These are phyloP conservation scores for Mallotus repandus DNA, from an alignment of 441 rosid genomes.

Conservation along the genomic window DNA sequence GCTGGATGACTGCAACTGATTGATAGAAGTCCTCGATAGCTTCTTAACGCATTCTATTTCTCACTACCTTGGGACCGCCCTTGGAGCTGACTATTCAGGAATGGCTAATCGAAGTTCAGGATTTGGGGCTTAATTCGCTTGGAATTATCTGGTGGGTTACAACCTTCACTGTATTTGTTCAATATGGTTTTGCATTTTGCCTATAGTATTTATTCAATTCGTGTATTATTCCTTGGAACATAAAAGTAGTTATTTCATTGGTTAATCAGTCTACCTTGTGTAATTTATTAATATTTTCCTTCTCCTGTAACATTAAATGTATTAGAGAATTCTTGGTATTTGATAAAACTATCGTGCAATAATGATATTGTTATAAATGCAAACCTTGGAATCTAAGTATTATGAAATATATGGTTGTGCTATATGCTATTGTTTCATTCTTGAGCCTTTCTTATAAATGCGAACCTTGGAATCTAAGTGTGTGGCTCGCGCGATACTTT, in stretches of 20 bases:
- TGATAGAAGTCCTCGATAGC: conserved; percentile 15
- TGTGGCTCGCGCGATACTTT: too few species aligned
- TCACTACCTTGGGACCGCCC: conserved; percentile 1
- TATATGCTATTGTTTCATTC: neutral
- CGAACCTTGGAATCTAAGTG: too few species aligned
- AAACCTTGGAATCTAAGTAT: neutral
- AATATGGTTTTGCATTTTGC: conserved; percentile 18
- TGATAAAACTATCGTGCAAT: neutral
- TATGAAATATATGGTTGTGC: neutral
- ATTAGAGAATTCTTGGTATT: conserved; percentile 4
- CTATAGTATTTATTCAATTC: conserved; percentile 20
- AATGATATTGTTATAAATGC: neutral
- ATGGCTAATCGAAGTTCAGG: conserved; percentile 3
- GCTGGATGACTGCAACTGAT: conserved; percentile 27
- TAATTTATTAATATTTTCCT: conserved; percentile 2
- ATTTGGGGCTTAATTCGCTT: conserved; percentile 1
- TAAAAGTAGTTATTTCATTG: conserved; percentile 22
- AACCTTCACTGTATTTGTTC: conserved; percentile 27
- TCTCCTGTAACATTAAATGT: conserved; percentile 4
- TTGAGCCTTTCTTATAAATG: neutral
- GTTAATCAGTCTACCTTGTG: conserved; percentile 17
- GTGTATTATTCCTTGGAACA: conserved; percentile 28
- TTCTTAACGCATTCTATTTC: conserved; percentile 16
- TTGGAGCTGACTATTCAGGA: conserved; percentile 20
- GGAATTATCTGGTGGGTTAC: conserved; percentile 21